Evolutionary conservation across 2,329 filamentous ascomycete species (phyloP), one percentile per base, ranked within the genome.

Genomic region (Drechslerella dactyloides): DNA sequence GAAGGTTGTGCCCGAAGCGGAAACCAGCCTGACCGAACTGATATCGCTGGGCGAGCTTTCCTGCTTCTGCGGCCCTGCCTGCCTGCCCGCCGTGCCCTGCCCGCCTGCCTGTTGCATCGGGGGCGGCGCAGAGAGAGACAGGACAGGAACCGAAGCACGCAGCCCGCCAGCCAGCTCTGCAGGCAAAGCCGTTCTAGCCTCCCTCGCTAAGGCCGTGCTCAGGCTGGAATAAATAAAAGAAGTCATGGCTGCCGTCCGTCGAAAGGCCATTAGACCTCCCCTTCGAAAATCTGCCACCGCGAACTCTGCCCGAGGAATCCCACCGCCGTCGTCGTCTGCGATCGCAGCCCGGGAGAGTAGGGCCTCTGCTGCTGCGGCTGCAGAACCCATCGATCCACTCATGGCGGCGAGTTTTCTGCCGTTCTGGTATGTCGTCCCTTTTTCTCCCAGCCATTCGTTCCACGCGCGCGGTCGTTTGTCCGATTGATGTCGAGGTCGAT

Each of bases 401-500:
- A 77, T 77, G 76, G 76, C 76, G 66, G 75, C 76, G 35, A 76
- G 75, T 69, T 77, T 77, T 64, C 65, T 76, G 52, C 75, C 75
- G 2, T 77, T 75, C 60, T 77, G 76, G 76, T 77, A 58, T 70
- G 75, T 73, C 50, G 13, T 3, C 27, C 23, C 17, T 55, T 54
- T 69, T 40, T 17, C 40, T 53, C 37, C 37, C 37, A 17, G 44
- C 44, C 44, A 48, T 48, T 50, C 19, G 44, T 51, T 30, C 21
- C 21, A 1, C 48, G 17, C 35, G 13, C 40, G 33, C n/a, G 33
- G 13, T 33, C 65, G 37, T 72, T 72, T 65, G 56, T 55, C 54
- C 65, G 56, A 69, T 62, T 46, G 21, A 48, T 27, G 21, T 58
- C 70, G 54, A n/a, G 54, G 13, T 44, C 10, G 44, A 53, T 40